These are phyloP conservation scores for Veloboletus limbatus DNA, from an alignment of 1,284 basidiomycete genomes.

Conservation along the genomic window DNA sequence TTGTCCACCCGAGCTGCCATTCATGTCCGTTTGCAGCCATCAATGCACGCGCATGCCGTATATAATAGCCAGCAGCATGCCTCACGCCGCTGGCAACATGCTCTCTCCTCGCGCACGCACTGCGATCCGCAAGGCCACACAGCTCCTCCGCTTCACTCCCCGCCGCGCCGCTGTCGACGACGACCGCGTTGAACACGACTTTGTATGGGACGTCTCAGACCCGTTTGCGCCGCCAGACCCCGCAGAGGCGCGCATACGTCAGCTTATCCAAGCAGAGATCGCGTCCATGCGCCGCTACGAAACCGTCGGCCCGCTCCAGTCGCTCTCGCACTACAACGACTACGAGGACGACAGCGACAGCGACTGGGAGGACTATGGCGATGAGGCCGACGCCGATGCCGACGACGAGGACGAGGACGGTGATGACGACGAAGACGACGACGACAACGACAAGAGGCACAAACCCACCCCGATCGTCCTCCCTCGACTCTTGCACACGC, in stretches of 20 bases:
- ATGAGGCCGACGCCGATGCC: neutral
- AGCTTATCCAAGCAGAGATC: conserved; percentile 6
- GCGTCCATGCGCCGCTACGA: neutral
- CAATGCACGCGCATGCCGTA: no score
- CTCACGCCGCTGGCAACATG: no score
- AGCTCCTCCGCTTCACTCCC: no score
- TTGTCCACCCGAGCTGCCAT: neutral
- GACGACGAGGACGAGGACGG: neutral
- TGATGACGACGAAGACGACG: neutral
- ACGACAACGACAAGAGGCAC: no score
- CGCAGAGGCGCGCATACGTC: neutral
- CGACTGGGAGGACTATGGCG: neutral
- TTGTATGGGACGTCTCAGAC: conserved; percentile 21
- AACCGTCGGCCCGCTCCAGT: conserved; percentile 1
- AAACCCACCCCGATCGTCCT: conserved; percentile 7
- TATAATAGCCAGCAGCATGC: no score
- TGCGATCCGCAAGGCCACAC: no score
- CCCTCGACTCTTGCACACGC: conserved; percentile 4
- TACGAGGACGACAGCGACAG: neutral
- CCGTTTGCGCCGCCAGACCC: conserved; percentile 16
- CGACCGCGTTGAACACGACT: neutral
- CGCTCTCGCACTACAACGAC: no score
- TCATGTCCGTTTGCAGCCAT: neutral
- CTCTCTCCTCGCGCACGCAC: no score
- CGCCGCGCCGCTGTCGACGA: neutral